Evolutionary conservation across 805 yeast genomes (phyloP).

Genomic region (Nakazawaea sp.): DNA sequence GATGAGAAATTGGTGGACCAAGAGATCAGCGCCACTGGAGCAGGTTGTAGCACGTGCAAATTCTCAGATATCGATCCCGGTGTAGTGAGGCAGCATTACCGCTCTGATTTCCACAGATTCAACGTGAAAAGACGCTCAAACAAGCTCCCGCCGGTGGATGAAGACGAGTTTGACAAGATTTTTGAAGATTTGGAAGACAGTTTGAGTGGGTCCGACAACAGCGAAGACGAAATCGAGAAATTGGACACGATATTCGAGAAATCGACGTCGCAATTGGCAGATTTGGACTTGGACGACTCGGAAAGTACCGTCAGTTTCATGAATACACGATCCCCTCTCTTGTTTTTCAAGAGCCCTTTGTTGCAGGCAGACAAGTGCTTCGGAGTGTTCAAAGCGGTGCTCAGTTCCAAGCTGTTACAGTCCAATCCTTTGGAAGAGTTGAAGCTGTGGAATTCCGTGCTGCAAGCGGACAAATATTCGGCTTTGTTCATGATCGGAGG

Average conservation of each 20-base stretch:
- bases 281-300: background rate
- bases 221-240: slow-evolving; percentile 9
- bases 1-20: slow-evolving; percentile 4
- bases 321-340: slow-evolving; percentile 65
- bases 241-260: slow-evolving; percentile 16
- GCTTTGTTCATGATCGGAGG: slow-evolving; percentile 94
- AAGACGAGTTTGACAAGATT: slow-evolving; percentile 50
- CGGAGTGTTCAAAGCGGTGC: slow-evolving; percentile 62
- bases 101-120: slow-evolving; percentile 50
- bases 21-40: slow-evolving; percentile 4
- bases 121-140: slow-evolving; percentile 49
- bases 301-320: slow-evolving; percentile 41
- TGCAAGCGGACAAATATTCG: slow-evolving; percentile 34
- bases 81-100: slow-evolving; percentile 37
- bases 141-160: slow-evolving; percentile 40
- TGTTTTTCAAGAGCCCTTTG: slow-evolving; percentile 45
- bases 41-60: slow-evolving; percentile 19
- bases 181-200: slow-evolving; percentile 47
- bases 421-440: slow-evolving; percentile 45
- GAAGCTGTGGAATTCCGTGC: slow-evolving; percentile 25
- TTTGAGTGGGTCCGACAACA: slow-evolving; percentile 48
- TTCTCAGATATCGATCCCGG: slow-evolving; percentile 13
- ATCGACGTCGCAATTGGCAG: background rate
- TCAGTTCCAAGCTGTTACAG: slow-evolving; percentile 32
- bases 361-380: slow-evolving; percentile 42